Evolutionary conservation across 2,329 filamentous ascomycete species (phyloP).

Genomic region (Colletotrichum lentis): DNA sequence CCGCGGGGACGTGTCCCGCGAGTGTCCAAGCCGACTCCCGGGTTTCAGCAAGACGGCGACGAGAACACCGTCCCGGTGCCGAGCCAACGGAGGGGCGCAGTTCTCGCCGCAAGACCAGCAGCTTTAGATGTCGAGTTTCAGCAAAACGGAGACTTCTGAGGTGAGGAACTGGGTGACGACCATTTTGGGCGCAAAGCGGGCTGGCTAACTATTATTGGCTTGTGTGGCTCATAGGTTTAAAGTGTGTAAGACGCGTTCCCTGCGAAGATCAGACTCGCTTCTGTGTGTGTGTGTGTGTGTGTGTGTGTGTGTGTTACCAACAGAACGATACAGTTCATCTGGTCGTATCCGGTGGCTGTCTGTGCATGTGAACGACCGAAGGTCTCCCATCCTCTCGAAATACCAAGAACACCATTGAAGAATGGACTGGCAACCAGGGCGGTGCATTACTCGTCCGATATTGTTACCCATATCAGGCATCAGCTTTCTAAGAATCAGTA

Average conservation of each 20-base stretch:
- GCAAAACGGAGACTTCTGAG: no score
- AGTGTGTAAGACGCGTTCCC: conserved; percentile 25
- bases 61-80: no score
- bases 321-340: conserved; percentile 24
- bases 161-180: background rate
- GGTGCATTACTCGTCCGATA: background rate
- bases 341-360: conserved; percentile 20
- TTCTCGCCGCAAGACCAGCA: no score
- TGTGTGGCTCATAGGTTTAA: conserved; percentile 21
- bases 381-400: background rate
- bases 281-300: background rate
- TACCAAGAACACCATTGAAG: no score
- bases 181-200: background rate
- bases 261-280: conserved; percentile 18
- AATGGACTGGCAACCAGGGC: background rate
- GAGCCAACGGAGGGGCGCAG: no score
- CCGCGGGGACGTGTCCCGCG: no score
- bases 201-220: no score
- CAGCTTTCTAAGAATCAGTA: no score
- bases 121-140: no score
- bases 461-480: no score
- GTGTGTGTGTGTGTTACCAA: background rate
- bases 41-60: no score
- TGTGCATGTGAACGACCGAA: background rate
- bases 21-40: no score